Percentiles rank a stretch among this genome's conserved stretches.
These are phyloP conservation scores for Cadophora gregata DNA, from an alignment of 2,329 filamentous ascomycete species.

Conservation along the genomic window DNA sequence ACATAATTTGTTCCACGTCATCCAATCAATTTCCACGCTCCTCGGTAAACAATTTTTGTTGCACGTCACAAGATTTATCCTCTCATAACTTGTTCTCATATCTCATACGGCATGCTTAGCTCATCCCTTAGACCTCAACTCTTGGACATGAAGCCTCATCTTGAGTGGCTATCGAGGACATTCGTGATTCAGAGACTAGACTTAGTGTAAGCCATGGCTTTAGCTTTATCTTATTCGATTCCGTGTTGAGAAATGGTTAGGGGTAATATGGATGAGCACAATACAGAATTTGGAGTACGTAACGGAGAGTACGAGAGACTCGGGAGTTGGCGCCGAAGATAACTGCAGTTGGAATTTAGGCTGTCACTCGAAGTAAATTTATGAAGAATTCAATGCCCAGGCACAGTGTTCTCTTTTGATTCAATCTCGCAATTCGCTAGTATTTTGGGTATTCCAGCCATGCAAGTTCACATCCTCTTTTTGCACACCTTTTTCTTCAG, in stretches of 20 bases:
- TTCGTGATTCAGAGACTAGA: too few relatives aligned
- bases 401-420: too few relatives aligned
- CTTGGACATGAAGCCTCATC: neutral
- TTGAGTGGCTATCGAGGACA: too few relatives aligned
- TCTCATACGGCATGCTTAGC: neutral
- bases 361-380: neutral
- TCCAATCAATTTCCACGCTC: neutral
- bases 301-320: too few relatives aligned
- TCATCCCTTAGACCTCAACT: too few relatives aligned
- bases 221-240: too few relatives aligned
- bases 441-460: conserved; percentile 7
- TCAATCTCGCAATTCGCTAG: conserved; percentile 8
- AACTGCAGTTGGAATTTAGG: too few relatives aligned
- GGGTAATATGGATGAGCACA: too few relatives aligned
- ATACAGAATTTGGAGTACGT: too few relatives aligned
- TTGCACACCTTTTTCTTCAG: neutral
- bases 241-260: too few relatives aligned
- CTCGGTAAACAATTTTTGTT: neutral
- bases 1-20: neutral
- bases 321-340: too few relatives aligned
- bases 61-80: neutral
- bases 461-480: neutral
- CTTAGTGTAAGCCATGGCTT: too few relatives aligned
- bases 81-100: neutral
- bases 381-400: conserved; percentile 4